phyloP scores from a whole-genome alignment of 257 asterid species.

The Cinchona pubescens region DNA sequence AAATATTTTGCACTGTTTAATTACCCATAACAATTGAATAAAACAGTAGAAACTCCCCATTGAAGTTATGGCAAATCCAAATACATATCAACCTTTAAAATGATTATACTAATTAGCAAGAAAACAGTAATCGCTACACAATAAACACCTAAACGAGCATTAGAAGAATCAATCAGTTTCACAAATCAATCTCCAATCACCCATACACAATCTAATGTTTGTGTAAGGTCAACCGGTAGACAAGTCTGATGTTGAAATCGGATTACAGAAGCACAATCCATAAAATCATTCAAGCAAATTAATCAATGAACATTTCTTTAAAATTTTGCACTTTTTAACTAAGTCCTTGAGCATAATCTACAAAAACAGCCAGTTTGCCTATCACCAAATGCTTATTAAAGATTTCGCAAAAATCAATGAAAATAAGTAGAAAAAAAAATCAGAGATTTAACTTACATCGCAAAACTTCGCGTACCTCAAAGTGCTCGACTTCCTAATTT shows the following conservation, averaged over 20 bases:
- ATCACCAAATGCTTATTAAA: not conserved
- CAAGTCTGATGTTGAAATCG: not conserved
- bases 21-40: not conserved
- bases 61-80: not conserved
- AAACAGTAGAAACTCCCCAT: not conserved
- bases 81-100: not conserved
- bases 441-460: slow-evolving; percentile 61
- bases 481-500: slow-evolving; percentile 92
- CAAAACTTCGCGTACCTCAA: slow-evolving; percentile 88
- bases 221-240: not conserved
- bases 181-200: not conserved
- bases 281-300: not conserved
- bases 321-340: not conserved
- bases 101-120: not conserved
- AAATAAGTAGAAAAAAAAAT: not conserved
- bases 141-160: not conserved
- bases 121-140: not conserved
- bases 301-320: not conserved
- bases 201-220: not conserved
- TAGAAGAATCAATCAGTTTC: not conserved
- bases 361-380: not conserved
- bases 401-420: not conserved
- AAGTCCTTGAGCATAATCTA: not conserved
- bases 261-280: not conserved
- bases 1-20: slow-evolving; percentile 27